phyloP scores from a whole-genome alignment of 257 asterid genomes.

The Plantago elongata region DNA sequence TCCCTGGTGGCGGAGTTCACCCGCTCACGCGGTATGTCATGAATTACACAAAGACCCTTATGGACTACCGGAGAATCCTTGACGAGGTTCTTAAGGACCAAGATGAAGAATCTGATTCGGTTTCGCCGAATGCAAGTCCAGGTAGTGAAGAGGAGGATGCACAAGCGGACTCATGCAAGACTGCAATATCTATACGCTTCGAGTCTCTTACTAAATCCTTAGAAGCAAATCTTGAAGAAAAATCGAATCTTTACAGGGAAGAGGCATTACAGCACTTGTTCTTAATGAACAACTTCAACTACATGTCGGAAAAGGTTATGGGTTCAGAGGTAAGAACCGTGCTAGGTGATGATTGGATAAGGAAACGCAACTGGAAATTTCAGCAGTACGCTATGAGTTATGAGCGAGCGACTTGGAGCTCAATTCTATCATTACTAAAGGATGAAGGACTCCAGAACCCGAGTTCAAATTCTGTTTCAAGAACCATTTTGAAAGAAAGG shows the following conservation, averaged over 20 bases:
- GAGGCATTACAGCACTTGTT: conserved; percentile 70
- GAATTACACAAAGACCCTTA: conserved; percentile 70
- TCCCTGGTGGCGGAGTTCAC: conserved; percentile 80
- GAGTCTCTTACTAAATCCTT: conserved; percentile 54
- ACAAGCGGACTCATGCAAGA: conserved; percentile 18
- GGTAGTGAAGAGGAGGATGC: conserved; percentile 41
- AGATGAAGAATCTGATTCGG: conserved; percentile 26
- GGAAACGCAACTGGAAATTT: conserved; percentile 74
- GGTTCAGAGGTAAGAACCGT: conserved; percentile 55
- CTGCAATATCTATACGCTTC: conserved; percentile 51
- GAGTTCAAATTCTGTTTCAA: conserved; percentile 58
- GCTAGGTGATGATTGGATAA: conserved; percentile 73
- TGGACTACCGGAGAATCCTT: conserved; percentile 58
- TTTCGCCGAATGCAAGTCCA: conserved; percentile 49
- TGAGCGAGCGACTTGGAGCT: conserved; percentile 91
- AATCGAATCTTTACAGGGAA: conserved; percentile 72
- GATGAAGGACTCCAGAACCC: conserved; percentile 75
- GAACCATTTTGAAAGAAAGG: conserved; percentile 61
- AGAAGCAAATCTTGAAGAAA: conserved; percentile 62
- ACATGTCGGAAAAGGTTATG: conserved; percentile 81
- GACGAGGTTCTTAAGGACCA: conserved; percentile 59
- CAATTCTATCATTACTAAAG: conserved; percentile 55
- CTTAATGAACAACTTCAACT: conserved; percentile 82
- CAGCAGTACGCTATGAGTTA: conserved; percentile 83
- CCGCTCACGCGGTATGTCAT: conserved; percentile 76